phyloP scores from a whole-genome alignment of 768 basidiomycete species.

The Macrolepiota albuminosa region DNA sequence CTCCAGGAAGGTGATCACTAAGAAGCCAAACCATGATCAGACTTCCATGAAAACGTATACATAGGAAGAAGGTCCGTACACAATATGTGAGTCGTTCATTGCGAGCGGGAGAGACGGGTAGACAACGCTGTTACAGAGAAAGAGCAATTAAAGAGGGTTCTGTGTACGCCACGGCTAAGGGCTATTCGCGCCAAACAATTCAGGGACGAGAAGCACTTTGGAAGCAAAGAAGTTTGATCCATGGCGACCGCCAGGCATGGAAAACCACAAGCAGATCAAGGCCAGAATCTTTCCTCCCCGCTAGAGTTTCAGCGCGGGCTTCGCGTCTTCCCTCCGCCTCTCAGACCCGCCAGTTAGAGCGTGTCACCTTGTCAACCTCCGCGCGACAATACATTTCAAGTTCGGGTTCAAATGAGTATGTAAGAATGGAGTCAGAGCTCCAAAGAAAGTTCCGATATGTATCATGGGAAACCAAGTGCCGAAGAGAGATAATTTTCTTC shows the following conservation, averaged over 20 bases:
- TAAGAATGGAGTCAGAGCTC: not conserved
- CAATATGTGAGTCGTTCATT: constrained; percentile 6
- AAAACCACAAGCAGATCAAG: constrained; percentile 7
- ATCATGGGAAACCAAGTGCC: not conserved
- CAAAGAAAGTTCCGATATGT: not conserved
- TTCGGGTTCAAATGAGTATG: not conserved
- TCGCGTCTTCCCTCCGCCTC: constrained; percentile 9
- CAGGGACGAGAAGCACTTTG: constrained; percentile 9
- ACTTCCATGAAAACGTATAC: not conserved
- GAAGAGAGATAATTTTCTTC: not conserved
- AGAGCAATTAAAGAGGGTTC: constrained; percentile 2
- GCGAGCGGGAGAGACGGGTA: not conserved
- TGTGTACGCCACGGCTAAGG: constrained; percentile 10
- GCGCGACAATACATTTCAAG: not conserved
- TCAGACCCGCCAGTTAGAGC: not conserved
- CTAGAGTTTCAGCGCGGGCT: not conserved
- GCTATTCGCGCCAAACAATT: constrained; percentile 6
- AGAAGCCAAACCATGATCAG: not conserved
- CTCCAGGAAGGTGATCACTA: not conserved
- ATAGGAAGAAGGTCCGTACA: not conserved
- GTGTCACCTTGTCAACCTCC: constrained; percentile 4
- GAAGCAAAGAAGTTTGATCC: constrained; percentile 13
- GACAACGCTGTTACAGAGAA: too few relatives aligned
- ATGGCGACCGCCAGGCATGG: constrained; percentile 12
- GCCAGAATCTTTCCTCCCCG: not conserved